Evolutionary conservation across 2,329 filamentous ascomycete genomes (phyloP).

Genomic region (Pyrenophora seminiperda): DNA sequence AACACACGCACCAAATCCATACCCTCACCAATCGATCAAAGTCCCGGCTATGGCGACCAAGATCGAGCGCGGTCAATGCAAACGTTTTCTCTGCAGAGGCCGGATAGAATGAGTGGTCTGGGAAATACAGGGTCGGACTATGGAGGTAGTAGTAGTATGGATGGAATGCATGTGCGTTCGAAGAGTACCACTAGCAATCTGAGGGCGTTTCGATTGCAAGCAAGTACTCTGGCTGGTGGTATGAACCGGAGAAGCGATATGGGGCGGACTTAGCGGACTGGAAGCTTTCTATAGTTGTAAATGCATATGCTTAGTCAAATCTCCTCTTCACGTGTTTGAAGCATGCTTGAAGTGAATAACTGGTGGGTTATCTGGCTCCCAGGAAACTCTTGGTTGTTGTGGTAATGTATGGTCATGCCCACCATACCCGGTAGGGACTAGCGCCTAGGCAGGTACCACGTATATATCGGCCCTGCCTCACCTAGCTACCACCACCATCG

Average conservation of each 20-base stretch:
- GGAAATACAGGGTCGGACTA: background rate
- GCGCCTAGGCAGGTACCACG: too few relatives aligned
- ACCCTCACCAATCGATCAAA: background rate
- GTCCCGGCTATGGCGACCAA: background rate
- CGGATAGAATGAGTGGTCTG: constrained; percentile 1
- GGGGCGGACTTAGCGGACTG: background rate
- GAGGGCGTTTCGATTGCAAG: constrained; percentile 2
- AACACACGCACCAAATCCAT: background rate
- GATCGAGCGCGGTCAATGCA: background rate
- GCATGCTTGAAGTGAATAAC: too few relatives aligned
- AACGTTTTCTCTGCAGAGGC: background rate
- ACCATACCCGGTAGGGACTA: too few relatives aligned
- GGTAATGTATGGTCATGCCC: too few relatives aligned
- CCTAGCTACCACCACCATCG: too few relatives aligned
- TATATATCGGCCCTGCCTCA: too few relatives aligned
- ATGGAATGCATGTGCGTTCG: background rate
- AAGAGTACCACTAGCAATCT: constrained; percentile 3
- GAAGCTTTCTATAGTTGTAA: background rate
- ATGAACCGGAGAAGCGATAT: constrained; percentile 3
- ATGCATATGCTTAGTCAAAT: too few relatives aligned
- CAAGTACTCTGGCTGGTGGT: constrained; percentile 1
- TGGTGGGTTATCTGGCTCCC: too few relatives aligned
- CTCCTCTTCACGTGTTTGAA: too few relatives aligned
- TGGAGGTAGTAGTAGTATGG: background rate
- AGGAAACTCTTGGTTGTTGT: background rate